Base-by-base conservation (phyloP, 2,329 filamentous ascomycete genomes). In the Fusarium napiforme region DNA sequence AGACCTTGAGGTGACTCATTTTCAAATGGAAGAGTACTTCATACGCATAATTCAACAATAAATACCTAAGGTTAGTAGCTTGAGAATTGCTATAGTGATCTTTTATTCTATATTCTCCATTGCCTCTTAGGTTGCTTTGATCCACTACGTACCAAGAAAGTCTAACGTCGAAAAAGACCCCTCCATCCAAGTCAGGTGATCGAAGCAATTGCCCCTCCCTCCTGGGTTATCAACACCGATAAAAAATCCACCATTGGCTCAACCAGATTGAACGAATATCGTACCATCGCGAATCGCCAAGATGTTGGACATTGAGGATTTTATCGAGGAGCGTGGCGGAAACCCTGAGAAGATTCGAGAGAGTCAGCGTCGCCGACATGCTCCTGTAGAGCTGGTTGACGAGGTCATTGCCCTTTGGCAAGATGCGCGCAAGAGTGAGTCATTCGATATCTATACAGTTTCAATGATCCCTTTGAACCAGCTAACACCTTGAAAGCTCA, bases 301-400 rank as follows among this genome's bases (percentile, higher is more conserved):
- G 39, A 94, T 94, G 92, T 87, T 94, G 76, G 93, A 95, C 85
- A 87, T 94, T 63, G 87, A 89, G 77, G 93, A 95, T 81, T 94
- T 96, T 81, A 92, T 96, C 79, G 84, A 89, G 81, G 94, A 98
- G 83, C 93, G 95, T 78, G 96, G 96, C 75, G 96, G 96, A 77
- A 91, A 98, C 84, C 94, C 95, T 21, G 93, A 97, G 81, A 92
- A 91, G 85, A 96, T 99, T 83, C 93, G 93, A 82, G 94, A 98
- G 83, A 96, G 93, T 74, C 96, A 99, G 84, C 90, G 93, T 77
- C 91, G 91, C 80, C 92, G 96, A 77, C 89, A 91, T 85, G 95
- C 94, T 55, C 88, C 91, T 19, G 93, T 95, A 79, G 93, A 94
- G 80, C 87, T 92, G 53, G 96, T 99, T 32, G 96, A 99, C 85